Percentiles rank a stretch among this genome's conserved stretches.
Conservation (phyloP, 179 eudicot genomes). For the Dionaea muscipula region DNA sequence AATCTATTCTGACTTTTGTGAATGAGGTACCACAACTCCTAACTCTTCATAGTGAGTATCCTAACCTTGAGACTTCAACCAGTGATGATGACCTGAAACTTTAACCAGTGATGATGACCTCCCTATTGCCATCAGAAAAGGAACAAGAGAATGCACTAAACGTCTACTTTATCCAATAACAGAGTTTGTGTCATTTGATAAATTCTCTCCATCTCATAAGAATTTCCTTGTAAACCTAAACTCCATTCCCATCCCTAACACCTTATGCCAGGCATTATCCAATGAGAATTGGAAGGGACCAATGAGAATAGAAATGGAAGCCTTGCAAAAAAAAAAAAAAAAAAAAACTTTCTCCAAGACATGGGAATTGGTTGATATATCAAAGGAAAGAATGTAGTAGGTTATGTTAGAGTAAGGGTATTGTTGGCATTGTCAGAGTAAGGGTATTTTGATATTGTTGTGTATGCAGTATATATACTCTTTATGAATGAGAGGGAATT, state of each 20-base stretch:
- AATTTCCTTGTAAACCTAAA: conserved; percentile 1
- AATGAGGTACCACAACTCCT: too few relatives aligned
- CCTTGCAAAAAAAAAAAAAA: too few relatives aligned
- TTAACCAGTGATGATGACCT: conserved; percentile 8
- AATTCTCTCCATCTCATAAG: neutral
- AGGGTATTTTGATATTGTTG: too few relatives aligned
- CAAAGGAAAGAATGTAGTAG: neutral
- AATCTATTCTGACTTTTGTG: too few relatives aligned
- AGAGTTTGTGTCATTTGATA: neutral
- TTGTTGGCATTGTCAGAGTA: too few relatives aligned
- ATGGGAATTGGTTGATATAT: neutral
- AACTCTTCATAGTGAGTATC: too few relatives aligned
- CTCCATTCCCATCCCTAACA: neutral
- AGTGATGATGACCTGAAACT: too few relatives aligned
- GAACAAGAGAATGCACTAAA: conserved; percentile 5
- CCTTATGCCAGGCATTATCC: neutral
- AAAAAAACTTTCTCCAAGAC: too few relatives aligned
- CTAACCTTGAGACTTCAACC: too few relatives aligned
- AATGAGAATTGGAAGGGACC: neutral
- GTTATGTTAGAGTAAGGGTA: too few relatives aligned
- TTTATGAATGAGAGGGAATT: neutral
- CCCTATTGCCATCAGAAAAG: conserved; percentile 5
- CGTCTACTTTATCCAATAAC: neutral
- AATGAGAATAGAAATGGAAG: conserved; percentile 6
- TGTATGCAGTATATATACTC: too few relatives aligned